phyloP scores from a whole-genome alignment of 2,329 filamentous ascomycete species.

The Pseudopithomyces maydicus region DNA sequence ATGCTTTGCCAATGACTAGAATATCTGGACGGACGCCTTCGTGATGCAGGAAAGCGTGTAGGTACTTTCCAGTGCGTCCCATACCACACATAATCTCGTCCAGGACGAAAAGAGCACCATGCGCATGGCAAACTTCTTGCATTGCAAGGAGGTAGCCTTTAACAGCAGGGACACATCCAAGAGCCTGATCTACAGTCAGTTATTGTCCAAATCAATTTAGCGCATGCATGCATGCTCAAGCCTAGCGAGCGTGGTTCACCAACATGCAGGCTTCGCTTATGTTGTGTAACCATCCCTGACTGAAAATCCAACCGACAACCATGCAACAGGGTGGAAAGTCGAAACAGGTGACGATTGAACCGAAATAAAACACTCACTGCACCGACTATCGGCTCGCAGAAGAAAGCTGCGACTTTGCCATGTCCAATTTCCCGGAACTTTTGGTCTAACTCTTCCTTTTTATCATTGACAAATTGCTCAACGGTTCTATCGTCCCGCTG shows the following conservation, averaged over 20 bases:
- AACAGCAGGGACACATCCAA: constrained; percentile 71
- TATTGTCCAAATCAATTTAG: not conserved
- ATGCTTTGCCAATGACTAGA: constrained; percentile 68
- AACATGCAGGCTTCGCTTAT: constrained; percentile 10
- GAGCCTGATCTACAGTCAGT: constrained; percentile 51
- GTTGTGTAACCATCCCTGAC: constrained; percentile 9
- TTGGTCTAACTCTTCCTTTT: constrained; percentile 64
- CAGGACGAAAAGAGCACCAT: constrained; percentile 76
- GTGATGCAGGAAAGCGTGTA: constrained; percentile 66
- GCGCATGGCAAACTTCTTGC: constrained; percentile 68
- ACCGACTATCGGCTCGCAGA: constrained; percentile 75
- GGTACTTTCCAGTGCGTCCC: constrained; percentile 59
- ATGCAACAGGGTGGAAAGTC: not conserved
- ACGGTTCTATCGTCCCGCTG: constrained; percentile 55
- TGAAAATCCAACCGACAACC: constrained; percentile 1
- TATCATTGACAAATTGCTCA: constrained; percentile 59
- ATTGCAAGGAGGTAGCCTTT: constrained; percentile 73
- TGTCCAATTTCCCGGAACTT: constrained; percentile 69
- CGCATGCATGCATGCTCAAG: not conserved
- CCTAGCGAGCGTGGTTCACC: not conserved
- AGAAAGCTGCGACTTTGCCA: constrained; percentile 70
- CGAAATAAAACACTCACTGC: constrained; percentile 56
- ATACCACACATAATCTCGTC: constrained; percentile 79
- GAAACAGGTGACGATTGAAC: not conserved
- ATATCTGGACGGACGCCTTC: constrained; percentile 66